Evolutionary conservation across 257 asterid genomes (phyloP), one percentile per base, ranked within the genome.

Genomic region (Capsicum rhomboideum): DNA sequence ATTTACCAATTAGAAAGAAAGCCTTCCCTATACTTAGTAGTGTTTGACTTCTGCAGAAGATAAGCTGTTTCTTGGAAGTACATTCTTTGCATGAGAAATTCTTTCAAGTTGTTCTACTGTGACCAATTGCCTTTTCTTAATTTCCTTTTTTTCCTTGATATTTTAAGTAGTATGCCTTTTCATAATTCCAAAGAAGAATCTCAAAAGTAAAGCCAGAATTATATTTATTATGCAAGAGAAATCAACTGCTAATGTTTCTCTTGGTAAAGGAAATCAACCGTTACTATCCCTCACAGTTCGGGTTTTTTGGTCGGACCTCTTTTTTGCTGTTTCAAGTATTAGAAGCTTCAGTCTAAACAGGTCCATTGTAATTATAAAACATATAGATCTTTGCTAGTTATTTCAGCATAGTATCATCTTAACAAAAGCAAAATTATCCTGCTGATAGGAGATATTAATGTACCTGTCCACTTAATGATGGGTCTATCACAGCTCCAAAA

Each of bases 401-500:
- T 75, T 49, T 75, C 40, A 75, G 40, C 10, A 75, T 49, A 8
- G 14, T 75, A 49, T 75, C 81, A 49, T 75, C 44, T 49, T 14
- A 75, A 49, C 55, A 75, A 26, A 49, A 8, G 17, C 44, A 75
- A 16, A 26, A 23, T 74, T 46, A 74, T 46, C 58, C 40, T 74
- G 6, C 40, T 46, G 80, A 74, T 46, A 6, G 40, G 58, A 74
- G 40, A 74, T 42, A 21, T 21, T 74, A 23, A 23, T 4, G 17
- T 92, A 95, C 99, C 92, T 95, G 97, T 50, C 98, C 99, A 86
- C 90, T 93, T 74, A 95, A 82, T 59, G 97, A 89, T n/a, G 99
- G 97, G 86, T 94, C 99, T 69, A 96, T 86, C 49, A 96, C 99
- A 50, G 97, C 98, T 85, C 99, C 99, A 84, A 96, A 96, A 55